These are phyloP conservation scores for Calonectria pseudoturangicola DNA, from an alignment of 2,329 filamentous ascomycete species.

Conservation along the genomic window DNA sequence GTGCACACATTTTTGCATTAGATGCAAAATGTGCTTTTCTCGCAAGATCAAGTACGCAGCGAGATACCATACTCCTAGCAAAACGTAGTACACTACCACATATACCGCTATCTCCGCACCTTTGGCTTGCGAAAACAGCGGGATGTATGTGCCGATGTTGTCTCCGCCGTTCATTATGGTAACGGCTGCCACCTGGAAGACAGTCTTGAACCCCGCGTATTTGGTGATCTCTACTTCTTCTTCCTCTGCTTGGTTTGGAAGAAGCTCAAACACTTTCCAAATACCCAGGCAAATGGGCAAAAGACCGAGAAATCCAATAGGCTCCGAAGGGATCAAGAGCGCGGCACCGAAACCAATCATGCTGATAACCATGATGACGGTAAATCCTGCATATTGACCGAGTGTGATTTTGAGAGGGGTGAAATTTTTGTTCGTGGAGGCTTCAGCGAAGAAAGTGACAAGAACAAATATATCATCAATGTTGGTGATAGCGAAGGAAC, in stretches of 20 bases:
- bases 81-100: background rate
- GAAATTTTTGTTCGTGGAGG: background rate
- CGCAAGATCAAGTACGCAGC: background rate
- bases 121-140: background rate
- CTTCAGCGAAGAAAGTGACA: background rate
- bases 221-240: background rate
- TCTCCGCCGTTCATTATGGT: slow-evolving; percentile 4
- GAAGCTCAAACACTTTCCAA: background rate
- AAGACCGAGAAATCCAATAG: slow-evolving; percentile 1
- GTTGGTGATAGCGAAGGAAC: background rate
- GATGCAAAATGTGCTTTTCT: background rate
- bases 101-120: slow-evolving; percentile 1
- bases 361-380: background rate
- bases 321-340: background rate
- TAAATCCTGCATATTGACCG: background rate
- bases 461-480: slow-evolving; percentile 1
- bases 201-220: background rate
- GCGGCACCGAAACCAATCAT: slow-evolving; percentile 1
- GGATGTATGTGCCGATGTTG: slow-evolving; percentile 2
- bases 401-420: background rate
- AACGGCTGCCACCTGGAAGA: background rate
- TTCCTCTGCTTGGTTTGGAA: background rate
- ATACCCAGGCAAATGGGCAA: background rate
- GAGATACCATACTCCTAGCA: background rate
- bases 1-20: background rate